phyloP scores from a whole-genome alignment of 768 basidiomycete genomes.

The Hypholoma sublateritium region DNA sequence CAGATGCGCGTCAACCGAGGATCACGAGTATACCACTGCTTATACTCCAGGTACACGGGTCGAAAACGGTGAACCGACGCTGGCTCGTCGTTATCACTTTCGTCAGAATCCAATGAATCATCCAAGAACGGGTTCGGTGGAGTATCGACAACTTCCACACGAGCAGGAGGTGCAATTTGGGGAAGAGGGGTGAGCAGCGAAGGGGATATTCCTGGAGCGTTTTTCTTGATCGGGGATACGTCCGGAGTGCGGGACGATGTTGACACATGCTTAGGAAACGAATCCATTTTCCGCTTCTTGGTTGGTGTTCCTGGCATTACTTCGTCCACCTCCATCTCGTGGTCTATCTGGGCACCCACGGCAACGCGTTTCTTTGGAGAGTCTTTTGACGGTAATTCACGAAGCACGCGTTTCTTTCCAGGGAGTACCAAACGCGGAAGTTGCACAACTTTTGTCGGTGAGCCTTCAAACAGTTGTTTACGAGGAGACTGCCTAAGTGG shows the following conservation, averaged over 20 bases:
- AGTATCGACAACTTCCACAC: neutral
- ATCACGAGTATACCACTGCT: conserved; percentile 46
- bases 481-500: conserved; percentile 14
- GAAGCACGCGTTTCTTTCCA: conserved; percentile 19
- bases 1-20: conserved; percentile 32
- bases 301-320: conserved; percentile 38
- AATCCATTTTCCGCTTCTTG: conserved; percentile 36
- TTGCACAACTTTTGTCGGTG: conserved; percentile 20
- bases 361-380: conserved; percentile 37
- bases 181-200: neutral
- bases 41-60: conserved; percentile 48
- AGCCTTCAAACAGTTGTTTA: conserved; percentile 18
- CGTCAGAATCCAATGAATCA: conserved; percentile 15
- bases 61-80: conserved; percentile 40
- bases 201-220: neutral
- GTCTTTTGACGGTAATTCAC: conserved; percentile 36
- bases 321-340: conserved; percentile 23
- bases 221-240: neutral
- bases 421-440: conserved; percentile 5
- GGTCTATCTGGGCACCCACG: neutral
- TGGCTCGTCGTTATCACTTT: conserved; percentile 21
- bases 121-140: conserved; percentile 5
- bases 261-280: neutral
- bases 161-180: conserved; percentile 4
- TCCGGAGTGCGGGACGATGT: neutral